Percentiles rank a stretch among this genome's conserved stretches.
phyloP scores from a whole-genome alignment of 345 rosid species.

The Moringa oleifera region DNA sequence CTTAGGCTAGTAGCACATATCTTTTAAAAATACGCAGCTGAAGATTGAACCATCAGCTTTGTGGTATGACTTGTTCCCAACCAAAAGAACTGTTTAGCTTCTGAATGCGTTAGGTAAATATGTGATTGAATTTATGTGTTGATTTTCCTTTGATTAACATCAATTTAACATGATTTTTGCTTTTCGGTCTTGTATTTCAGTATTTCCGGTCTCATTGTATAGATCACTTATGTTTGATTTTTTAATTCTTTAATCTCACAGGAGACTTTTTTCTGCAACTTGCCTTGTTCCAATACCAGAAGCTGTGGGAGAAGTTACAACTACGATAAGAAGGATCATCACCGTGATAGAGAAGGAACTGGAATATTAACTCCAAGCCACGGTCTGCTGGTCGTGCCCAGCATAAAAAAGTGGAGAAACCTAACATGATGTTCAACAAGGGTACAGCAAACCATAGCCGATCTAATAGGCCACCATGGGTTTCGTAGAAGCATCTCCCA shows the following conservation, averaged over 20 bases:
- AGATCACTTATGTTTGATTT: neutral
- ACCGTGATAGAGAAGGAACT: neutral
- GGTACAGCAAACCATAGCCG: neutral
- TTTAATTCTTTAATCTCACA: neutral
- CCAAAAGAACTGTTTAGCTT: too few relatives aligned
- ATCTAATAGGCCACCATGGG: neutral
- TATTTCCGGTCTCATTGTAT: neutral
- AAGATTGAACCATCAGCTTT: neutral
- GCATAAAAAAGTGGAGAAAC: neutral
- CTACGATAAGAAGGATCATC: neutral
- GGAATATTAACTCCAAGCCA: neutral
- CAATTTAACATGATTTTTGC: too few relatives aligned
- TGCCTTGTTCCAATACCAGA: neutral
- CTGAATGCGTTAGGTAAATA: too few relatives aligned
- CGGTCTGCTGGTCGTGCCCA: neutral
- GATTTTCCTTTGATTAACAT: too few relatives aligned
- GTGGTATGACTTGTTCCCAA: neutral
- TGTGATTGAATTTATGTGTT: too few relatives aligned
- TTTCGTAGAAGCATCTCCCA: neutral
- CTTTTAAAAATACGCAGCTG: too few relatives aligned
- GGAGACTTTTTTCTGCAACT: neutral
- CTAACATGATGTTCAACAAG: too few relatives aligned
- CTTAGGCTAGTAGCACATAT: too few relatives aligned
- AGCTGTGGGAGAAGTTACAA: neutral
- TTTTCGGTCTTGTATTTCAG: too few relatives aligned